phyloP scores from a whole-genome alignment of 2,329 filamentous ascomycete species.

The Sporothrix pallida region DNA sequence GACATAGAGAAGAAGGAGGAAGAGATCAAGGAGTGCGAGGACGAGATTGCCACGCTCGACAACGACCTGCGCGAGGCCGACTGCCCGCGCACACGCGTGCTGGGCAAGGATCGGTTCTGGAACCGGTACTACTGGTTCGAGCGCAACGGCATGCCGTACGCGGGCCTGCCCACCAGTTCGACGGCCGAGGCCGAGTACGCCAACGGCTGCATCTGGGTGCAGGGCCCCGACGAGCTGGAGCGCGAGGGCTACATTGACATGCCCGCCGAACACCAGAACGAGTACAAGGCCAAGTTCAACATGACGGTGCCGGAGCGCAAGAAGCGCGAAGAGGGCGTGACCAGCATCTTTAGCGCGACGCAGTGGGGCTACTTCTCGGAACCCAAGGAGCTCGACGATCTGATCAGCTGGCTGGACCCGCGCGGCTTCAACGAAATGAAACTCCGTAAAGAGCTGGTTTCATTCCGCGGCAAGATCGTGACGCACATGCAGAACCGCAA shows the following conservation, averaged over 20 bases:
- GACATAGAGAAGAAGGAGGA: slow-evolving; percentile 89
- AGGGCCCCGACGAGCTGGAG: slow-evolving; percentile 90
- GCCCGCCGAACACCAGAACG: slow-evolving; percentile 69
- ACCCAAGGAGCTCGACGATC: slow-evolving; percentile 73
- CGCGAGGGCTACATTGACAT: slow-evolving; percentile 85
- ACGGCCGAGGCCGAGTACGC: slow-evolving; percentile 87
- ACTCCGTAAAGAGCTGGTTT: slow-evolving; percentile 82
- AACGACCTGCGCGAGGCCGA: slow-evolving; percentile 93
- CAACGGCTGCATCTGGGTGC: slow-evolving; percentile 94
- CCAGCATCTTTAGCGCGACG: slow-evolving; percentile 73
- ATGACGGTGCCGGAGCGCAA: slow-evolving; percentile 88
- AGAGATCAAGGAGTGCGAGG: slow-evolving; percentile 79
- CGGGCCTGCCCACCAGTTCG: slow-evolving; percentile 83
- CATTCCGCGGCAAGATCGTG: slow-evolving; percentile 76
- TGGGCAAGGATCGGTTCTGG: slow-evolving; percentile 96
- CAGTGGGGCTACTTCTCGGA: slow-evolving; percentile 95
- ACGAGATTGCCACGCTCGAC: slow-evolving; percentile 82
- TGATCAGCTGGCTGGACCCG: slow-evolving; percentile 87
- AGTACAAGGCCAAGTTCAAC: slow-evolving; percentile 77
- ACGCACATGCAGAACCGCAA: slow-evolving; percentile 81
- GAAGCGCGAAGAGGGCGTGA: slow-evolving; percentile 80
- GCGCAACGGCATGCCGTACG: slow-evolving; percentile 96
- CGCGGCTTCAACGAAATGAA: slow-evolving; percentile 86
- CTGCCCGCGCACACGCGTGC: slow-evolving; percentile 83
- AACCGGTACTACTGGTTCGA: slow-evolving; percentile 99